Conservation (phyloP, 495 filamentous ascomycete genomes). For the Talaromyces thailandensis region DNA sequence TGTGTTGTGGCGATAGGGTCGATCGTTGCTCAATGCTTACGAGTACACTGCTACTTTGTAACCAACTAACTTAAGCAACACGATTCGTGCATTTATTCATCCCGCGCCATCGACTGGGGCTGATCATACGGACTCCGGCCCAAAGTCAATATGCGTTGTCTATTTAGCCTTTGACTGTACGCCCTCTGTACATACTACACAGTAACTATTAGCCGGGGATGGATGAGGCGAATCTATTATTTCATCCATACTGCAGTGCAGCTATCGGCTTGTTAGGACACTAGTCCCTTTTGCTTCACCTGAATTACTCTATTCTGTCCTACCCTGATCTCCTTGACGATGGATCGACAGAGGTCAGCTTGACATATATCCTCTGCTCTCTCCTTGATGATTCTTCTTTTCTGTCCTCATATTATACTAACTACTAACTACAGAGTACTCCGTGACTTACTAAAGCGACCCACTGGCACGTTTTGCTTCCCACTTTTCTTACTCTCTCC, state of each 20-base stretch:
- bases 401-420: no score
- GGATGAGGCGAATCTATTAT: background rate
- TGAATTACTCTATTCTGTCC: background rate
- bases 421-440: no score
- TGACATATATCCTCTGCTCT: background rate
- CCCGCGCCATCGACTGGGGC: background rate
- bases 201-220: background rate
- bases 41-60: no score
- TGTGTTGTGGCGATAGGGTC: background rate
- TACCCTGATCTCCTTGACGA: no score
- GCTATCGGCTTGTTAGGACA: background rate
- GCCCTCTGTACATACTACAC: no score
- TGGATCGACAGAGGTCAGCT: background rate
- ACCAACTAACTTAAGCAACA: background rate
- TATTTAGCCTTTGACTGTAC: background rate
- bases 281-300: conserved; percentile 5
- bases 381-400: background rate
- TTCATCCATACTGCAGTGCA: background rate
- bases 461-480: background rate
- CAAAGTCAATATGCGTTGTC: no score
- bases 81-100: background rate
- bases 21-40: background rate
- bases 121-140: no score
- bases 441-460: no score
- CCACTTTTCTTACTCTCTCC: conserved; percentile 2